phyloP scores from a whole-genome alignment of 257 asterid genomes.

The Eucommia ulmoides region DNA sequence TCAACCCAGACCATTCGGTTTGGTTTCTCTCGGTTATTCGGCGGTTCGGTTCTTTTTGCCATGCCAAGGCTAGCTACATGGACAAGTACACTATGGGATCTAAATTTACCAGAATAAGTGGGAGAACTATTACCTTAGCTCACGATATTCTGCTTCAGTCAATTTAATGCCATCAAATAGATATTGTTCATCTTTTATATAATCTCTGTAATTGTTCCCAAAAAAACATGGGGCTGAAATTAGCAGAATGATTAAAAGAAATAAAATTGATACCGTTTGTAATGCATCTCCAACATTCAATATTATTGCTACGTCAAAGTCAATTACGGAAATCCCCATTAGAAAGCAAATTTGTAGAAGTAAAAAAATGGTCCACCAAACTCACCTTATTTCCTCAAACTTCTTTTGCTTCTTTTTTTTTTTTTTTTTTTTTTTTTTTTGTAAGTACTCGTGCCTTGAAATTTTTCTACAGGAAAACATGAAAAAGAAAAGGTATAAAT shows the following conservation, averaged over 20 bases:
- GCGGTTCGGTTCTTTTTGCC: too few species aligned
- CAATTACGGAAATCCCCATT: background rate
- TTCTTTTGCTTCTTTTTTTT: constrained; percentile 90
- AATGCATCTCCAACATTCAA: background rate
- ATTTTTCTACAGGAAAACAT: constrained; percentile 33
- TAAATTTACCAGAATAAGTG: background rate
- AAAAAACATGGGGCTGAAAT: constrained; percentile 11
- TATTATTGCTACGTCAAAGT: background rate
- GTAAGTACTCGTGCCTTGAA: constrained; percentile 81
- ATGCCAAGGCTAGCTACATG: background rate
- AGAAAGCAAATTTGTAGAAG: background rate
- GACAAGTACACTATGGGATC: background rate
- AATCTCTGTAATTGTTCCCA: constrained; percentile 59
- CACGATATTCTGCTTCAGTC: constrained; percentile 58
- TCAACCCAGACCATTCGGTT: too few species aligned
- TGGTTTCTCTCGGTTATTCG: too few species aligned
- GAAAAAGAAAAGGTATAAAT: constrained; percentile 6
- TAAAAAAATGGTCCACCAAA: constrained; percentile 8
- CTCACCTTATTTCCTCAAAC: constrained; percentile 82
- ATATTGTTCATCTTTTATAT: constrained; percentile 80
- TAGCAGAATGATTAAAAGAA: too few species aligned
- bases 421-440: too few species aligned
- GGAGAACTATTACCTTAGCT: constrained; percentile 34
- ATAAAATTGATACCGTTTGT: too few species aligned
- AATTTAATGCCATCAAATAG: constrained; percentile 70